Evolutionary conservation across 2,329 filamentous ascomycete species (phyloP), one percentile per base, ranked within the genome.

Genomic region (Sarocladiaceae sp.): DNA sequence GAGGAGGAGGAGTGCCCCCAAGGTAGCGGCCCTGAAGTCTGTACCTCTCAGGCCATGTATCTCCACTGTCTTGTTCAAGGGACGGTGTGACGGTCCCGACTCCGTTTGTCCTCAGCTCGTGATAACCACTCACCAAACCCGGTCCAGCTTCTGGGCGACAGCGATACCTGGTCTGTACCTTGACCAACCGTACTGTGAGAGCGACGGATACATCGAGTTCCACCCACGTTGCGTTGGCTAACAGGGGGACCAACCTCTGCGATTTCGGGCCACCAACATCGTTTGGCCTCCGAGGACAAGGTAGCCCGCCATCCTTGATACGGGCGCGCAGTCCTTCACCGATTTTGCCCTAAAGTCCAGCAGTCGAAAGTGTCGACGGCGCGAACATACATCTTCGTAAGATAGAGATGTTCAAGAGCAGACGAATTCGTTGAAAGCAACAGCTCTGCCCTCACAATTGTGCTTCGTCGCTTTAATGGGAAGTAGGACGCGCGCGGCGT

Each of bases 231-330:
- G 26, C 11, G 22, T 15, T 48, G 44, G 44, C 28, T 11, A 28
- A 48, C 44, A 48, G 44, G 44, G 44, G 44, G 12, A 31, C 44
- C 44, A 48, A 22, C 44, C 44, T 48, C 44, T 31, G 44, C 44
- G 44, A 48, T 48, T 48, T 33, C 26, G 44, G 26, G 28, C 44
- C n/a, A 22, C n/a, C 26, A 48, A 33, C 26, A 20, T 33, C n/a
- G 28, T 20, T 23, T 44, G 40, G 22, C 17, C 37, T 6, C 20
- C 17, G 7, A 40, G 7, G 20, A 20, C 35, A n/a, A n/a, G 8
- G 35, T 12, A 37, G 35, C 35, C 35, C 15, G 35, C 35, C 35
- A 37, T 37, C 35, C 35, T 17, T 37, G 7, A 10, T 37, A 6
- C 35, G 37, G 17, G n/a, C n/a, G n/a, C 37, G 37, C n/a, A 12